Percentiles rank a stretch among this genome's conserved stretches.
Evolutionary conservation across 2,329 filamentous ascomycete species (phyloP).

Genomic region (Sporothrix protearum): DNA sequence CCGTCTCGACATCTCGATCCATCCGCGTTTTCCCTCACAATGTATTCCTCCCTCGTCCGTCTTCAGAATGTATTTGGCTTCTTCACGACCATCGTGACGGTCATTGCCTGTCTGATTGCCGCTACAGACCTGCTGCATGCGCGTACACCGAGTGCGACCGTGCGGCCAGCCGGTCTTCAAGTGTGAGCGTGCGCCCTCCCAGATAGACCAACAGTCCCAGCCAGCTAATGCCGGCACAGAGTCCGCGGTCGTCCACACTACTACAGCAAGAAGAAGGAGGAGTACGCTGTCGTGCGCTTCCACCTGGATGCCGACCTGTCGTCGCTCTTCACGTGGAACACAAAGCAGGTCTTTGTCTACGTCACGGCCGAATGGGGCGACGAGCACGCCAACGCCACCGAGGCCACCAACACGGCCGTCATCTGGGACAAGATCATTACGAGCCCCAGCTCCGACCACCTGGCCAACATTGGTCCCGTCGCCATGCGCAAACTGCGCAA

Average conservation of each 20-base stretch:
- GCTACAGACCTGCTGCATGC: slow-evolving; percentile 69
- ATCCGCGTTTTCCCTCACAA: slow-evolving; percentile 42
- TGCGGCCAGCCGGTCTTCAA: slow-evolving; percentile 73
- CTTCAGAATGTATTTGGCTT: slow-evolving; percentile 93
- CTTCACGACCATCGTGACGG: slow-evolving; percentile 91
- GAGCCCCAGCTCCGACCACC: slow-evolving; percentile 60
- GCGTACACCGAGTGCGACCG: slow-evolving; percentile 59
- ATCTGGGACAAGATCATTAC: slow-evolving; percentile 97
- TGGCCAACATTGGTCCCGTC: slow-evolving; percentile 57
- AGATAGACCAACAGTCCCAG: background rate
- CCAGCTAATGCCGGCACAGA: slow-evolving; percentile 43
- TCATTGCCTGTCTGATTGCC: slow-evolving; percentile 74
- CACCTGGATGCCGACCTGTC: slow-evolving; percentile 87
- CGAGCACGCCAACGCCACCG: slow-evolving; percentile 36
- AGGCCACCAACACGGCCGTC: slow-evolving; percentile 65
- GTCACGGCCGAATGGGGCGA: slow-evolving; percentile 72
- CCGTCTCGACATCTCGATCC: background rate
- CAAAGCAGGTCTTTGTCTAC: slow-evolving; percentile 96
- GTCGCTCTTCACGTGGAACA: slow-evolving; percentile 98
- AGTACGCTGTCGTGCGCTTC: slow-evolving; percentile 93
- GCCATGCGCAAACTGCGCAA: slow-evolving; percentile 60
- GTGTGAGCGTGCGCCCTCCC: slow-evolving; percentile 56
- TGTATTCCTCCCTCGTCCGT: slow-evolving; percentile 85
- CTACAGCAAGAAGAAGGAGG: slow-evolving; percentile 87
- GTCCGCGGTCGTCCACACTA: slow-evolving; percentile 93